phyloP scores from a whole-genome alignment of 805 yeast species.

The Starmerella floris region DNA sequence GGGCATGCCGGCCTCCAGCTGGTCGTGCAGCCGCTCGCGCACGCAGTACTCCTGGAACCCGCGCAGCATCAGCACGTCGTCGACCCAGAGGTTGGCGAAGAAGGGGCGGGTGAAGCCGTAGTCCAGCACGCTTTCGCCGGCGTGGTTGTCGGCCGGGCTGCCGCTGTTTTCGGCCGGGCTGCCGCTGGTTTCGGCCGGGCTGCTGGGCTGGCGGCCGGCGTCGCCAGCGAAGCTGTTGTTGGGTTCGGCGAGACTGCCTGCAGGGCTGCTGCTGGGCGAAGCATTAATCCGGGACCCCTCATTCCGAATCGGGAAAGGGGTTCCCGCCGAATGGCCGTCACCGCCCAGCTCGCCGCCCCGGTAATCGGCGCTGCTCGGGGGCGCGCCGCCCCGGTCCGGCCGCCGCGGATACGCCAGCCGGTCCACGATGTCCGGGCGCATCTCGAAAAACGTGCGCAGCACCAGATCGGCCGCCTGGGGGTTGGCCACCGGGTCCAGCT shows the following conservation, averaged over 20 bases:
- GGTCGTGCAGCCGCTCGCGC: slow-evolving; percentile 37
- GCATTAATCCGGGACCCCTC: too few relatives aligned
- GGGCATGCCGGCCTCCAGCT: slow-evolving; percentile 59
- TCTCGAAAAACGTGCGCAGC: slow-evolving; percentile 46
- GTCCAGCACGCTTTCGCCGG: neutral
- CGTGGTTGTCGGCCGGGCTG: neutral
- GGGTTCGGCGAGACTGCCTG: neutral
- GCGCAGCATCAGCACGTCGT: slow-evolving; percentile 58
- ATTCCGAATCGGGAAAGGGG: too few relatives aligned
- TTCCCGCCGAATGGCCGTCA: too few relatives aligned
- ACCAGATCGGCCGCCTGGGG: slow-evolving; percentile 50
- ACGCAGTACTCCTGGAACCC: slow-evolving; percentile 51
- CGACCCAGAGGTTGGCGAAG: slow-evolving; percentile 62
- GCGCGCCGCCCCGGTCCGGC: neutral
- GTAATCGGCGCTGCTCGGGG: neutral
- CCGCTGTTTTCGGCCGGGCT: too few relatives aligned
- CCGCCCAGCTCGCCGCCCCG: too few relatives aligned
- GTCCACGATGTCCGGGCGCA: slow-evolving; percentile 48
- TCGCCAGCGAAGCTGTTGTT: neutral
- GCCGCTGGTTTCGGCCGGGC: too few relatives aligned
- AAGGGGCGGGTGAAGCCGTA: slow-evolving; percentile 21
- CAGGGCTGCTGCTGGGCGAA: too few relatives aligned
- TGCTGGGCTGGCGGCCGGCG: too few relatives aligned
- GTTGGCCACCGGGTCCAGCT: slow-evolving; percentile 56
- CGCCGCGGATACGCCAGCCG: slow-evolving; percentile 32